Evolutionary conservation across 495 filamentous ascomycete species (phyloP), one percentile per base, ranked within the genome.

Genomic region (Penicillium canescens): DNA sequence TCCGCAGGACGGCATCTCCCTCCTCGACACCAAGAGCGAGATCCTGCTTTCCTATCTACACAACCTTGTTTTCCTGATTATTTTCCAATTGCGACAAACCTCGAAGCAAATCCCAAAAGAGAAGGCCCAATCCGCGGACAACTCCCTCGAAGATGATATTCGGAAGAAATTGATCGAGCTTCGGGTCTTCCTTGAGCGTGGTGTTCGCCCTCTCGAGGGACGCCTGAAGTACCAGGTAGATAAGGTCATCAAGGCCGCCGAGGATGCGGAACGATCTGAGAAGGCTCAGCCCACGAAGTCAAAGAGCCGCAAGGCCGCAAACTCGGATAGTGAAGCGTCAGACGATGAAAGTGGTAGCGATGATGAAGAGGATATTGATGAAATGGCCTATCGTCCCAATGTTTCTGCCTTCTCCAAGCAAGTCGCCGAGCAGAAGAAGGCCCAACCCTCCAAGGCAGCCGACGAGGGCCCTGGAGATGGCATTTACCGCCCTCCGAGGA

Each of bases 41-140:
- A 81, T 98, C 14, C 83, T 98, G 12, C 87, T 98, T 39, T 91
- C 95, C 2, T 98, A 98, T 74, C 77, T 98, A 0, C 95, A 98
- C 61, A 92, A 97, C 60, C 82, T 96, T 4, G 90, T 93, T 28
- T 96, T 96, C 59, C 74, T 98, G 43, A 87, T 95, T 35, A 73
- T 97, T 3, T 70, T 92, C 39, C 94, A 96, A 68, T 67, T 97
- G 14, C 82, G 90, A 14, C 81, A 85, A 60, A 65, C 74, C 21
- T 60, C 59, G 46, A 72, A 65, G 14, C 59, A 64, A 0, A 38
- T 37, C 2, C 46, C 67, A 0, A 61, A 75, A 0, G 55, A 65
- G n/a, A 56, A 65, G 0, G 59, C 72, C 2, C 62, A 66, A 4
- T 51, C 62, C 3, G 24, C 52, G 6, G 56, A 67, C 38, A 47